Percentiles rank a stretch among this genome's conserved stretches.
Evolutionary conservation across 257 asterid genomes (phyloP).

Genomic region (Solanum rostratum): DNA sequence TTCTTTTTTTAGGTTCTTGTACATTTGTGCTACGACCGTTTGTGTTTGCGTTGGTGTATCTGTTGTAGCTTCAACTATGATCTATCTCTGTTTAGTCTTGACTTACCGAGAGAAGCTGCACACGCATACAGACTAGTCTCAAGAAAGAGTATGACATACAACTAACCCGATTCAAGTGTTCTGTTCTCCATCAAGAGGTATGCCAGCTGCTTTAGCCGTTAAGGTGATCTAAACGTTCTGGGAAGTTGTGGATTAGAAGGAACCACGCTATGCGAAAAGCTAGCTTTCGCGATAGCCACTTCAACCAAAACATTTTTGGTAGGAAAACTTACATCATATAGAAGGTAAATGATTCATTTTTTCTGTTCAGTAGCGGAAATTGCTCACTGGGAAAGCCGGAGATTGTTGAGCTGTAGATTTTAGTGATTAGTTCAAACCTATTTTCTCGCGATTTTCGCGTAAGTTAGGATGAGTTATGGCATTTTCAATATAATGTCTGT

Average conservation of each 20-base stretch:
- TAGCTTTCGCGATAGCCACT: neutral
- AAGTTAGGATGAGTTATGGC: neutral
- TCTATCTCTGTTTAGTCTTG: constrained; percentile 31
- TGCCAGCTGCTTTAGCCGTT: constrained; percentile 1
- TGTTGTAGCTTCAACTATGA: constrained; percentile 29
- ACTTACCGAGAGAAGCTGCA: constrained; percentile 18
- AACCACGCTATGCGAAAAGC: neutral
- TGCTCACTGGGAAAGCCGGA: neutral
- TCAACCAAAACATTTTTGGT: neutral
- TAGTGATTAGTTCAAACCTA: neutral
- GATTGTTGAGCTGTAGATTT: neutral
- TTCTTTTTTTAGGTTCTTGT: constrained; percentile 50
- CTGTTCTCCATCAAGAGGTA: neutral
- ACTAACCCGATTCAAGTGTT: neutral
- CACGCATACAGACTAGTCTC: neutral
- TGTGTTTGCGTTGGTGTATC: constrained; percentile 58
- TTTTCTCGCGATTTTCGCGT: neutral
- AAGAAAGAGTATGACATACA: neutral
- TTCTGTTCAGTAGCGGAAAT: neutral
- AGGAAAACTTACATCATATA: neutral
- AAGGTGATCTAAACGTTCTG: neutral
- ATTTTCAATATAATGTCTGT: neutral
- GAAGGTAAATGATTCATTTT: neutral
- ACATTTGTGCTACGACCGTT: constrained; percentile 66
- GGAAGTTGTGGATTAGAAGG: neutral